Percentiles rank a stretch among this genome's conserved stretches.
phyloP scores from a whole-genome alignment of 176 grass and related monocot genomes.

The Carex myosuroides region DNA sequence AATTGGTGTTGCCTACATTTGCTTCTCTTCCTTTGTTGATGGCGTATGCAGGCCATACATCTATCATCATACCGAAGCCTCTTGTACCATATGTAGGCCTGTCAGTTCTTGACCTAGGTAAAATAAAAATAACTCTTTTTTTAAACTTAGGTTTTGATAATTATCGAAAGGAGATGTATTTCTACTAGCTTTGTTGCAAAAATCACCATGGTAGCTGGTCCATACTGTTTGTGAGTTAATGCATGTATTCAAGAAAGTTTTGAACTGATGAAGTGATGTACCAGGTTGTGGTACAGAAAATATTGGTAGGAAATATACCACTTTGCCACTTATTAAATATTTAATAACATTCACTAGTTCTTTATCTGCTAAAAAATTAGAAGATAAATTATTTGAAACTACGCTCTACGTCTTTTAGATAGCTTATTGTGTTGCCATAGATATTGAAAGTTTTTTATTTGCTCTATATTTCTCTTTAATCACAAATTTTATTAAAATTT shows the following conservation, averaged over 20 bases:
- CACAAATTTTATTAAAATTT: background rate
- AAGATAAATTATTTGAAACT: background rate
- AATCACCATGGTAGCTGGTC: background rate
- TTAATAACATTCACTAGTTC: background rate
- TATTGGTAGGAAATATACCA: background rate
- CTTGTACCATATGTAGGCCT: slow-evolving; percentile 67
- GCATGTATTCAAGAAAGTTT: background rate
- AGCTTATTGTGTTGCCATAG: background rate
- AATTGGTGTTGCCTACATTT: slow-evolving; percentile 73
- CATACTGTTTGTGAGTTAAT: background rate
- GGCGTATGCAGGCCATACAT: slow-evolving; percentile 99
- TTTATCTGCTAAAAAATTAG: background rate
- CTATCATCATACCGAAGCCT: slow-evolving; percentile 89
- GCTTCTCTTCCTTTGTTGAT: slow-evolving; percentile 90
- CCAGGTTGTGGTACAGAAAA: background rate
- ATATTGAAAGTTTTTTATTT: background rate
- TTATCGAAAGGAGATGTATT: background rate
- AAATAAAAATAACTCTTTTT: background rate
- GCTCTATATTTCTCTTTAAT: background rate
- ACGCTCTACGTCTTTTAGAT: background rate
- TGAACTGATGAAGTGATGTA: background rate
- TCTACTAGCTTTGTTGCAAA: background rate
- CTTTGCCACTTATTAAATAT: background rate
- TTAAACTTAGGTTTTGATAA: background rate
- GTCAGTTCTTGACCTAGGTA: slow-evolving; percentile 89